These are phyloP conservation scores for Conticribra guillardii DNA, from an alignment of 108 stramenopile genomes.

Conservation along the genomic window DNA sequence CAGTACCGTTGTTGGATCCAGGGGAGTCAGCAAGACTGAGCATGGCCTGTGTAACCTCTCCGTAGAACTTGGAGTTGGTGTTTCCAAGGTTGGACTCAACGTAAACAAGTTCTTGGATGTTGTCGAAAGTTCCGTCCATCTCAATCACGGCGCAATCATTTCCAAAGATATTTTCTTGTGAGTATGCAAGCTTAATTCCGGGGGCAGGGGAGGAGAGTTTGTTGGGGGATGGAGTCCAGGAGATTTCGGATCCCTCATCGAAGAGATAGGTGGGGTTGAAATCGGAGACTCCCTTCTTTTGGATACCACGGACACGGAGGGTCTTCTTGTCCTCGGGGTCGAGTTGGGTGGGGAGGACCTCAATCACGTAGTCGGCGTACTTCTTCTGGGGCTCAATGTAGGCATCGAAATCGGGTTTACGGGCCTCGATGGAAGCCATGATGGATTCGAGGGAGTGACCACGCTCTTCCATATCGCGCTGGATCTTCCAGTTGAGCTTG, in stretches of 20 bases:
- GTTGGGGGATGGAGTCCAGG: conserved; percentile 88
- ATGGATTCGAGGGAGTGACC: conserved; percentile 96
- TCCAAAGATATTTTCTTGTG: conserved; percentile 88
- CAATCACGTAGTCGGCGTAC: conserved; percentile 90
- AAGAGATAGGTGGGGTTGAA: conserved; percentile 95
- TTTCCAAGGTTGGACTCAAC: conserved; percentile 93
- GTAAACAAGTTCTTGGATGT: conserved; percentile 94
- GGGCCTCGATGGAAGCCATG: conserved; percentile 95
- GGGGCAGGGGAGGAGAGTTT: conserved; percentile 93
- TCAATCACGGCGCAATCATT: conserved; percentile 85
- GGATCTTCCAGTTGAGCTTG: conserved; percentile 99
- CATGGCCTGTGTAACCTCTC: conserved; percentile 96
- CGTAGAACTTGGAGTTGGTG: conserved; percentile 95
- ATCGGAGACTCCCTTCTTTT: conserved; percentile 91
- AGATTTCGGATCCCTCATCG: conserved; percentile 92
- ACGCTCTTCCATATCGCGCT: conserved; percentile 98
- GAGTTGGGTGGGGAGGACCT: conserved; percentile 96
- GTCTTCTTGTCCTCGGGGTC: conserved; percentile 95
- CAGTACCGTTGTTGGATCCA: conserved; percentile 95
- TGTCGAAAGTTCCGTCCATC: conserved; percentile 98
- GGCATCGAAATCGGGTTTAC: conserved; percentile 96
- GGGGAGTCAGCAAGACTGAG: conserved; percentile 93
- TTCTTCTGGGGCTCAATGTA: conserved; percentile 97
- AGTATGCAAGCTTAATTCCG: conserved; percentile 94
- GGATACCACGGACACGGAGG: conserved; percentile 93